Evolutionary conservation across 2,329 filamentous ascomycete species (phyloP).

Genomic region (Fonsecaea pedrosoi): DNA sequence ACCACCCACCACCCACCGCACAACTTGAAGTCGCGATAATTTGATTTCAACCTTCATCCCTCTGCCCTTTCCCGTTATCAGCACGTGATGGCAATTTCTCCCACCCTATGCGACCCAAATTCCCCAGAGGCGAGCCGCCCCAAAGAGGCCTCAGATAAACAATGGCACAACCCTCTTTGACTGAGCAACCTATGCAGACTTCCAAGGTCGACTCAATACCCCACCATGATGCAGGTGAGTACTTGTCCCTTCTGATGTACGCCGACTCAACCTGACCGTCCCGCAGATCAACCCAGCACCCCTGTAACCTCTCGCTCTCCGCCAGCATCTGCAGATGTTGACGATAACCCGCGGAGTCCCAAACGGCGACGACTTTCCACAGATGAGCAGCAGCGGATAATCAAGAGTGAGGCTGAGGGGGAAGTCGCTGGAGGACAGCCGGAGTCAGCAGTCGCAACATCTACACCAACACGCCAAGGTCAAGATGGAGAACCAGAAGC

Average conservation of each 20-base stretch:
- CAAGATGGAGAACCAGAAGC: constrained; percentile 14
- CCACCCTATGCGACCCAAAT: background rate
- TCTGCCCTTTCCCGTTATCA: background rate
- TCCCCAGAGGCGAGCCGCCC: constrained; percentile 1
- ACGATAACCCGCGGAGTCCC: constrained; percentile 36
- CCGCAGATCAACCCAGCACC: background rate
- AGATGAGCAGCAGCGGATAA: constrained; percentile 47
- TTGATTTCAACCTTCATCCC: background rate
- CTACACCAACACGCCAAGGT: constrained; percentile 2
- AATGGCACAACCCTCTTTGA: constrained; percentile 19
- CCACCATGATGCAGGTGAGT: constrained; percentile 21
- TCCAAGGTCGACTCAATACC: background rate
- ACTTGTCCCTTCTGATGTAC: background rate
- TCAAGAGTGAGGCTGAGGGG: background rate
- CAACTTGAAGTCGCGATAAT: background rate
- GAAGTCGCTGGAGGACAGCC: background rate
- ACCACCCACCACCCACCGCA: background rate
- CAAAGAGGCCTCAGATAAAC: constrained; percentile 9
- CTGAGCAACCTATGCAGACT: constrained; percentile 1
- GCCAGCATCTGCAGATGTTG: constrained; percentile 7
- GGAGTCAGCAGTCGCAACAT: background rate
- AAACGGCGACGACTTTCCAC: constrained; percentile 39
- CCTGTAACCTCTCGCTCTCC: constrained; percentile 7
- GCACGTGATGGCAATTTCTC: constrained; percentile 7
- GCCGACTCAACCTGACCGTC: background rate